Conservation (phyloP, 2,329 filamentous ascomycete genomes). For the Juglanconis sp. region DNA sequence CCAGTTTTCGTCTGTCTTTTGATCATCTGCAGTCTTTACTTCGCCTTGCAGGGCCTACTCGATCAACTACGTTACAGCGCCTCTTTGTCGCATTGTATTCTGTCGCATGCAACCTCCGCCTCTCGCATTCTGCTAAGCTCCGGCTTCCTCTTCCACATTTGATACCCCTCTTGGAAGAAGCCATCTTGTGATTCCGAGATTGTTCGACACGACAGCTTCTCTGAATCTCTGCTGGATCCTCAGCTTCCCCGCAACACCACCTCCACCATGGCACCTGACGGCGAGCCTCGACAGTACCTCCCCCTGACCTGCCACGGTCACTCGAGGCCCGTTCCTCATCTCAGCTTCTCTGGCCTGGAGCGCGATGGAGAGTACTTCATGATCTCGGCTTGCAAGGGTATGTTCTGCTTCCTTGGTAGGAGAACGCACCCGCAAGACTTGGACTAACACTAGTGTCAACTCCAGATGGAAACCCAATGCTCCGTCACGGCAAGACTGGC, state of each 20-base stretch:
- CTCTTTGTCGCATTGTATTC: not conserved
- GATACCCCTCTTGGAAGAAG: not conserved
- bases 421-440: not conserved
- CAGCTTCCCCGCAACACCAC: not conserved
- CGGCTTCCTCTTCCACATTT: not conserved
- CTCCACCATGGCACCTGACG: slow-evolving; percentile 27
- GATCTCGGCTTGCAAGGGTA: slow-evolving; percentile 89
- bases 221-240: not conserved
- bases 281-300: slow-evolving; percentile 59
- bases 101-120: not conserved
- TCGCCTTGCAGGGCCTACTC: no score
- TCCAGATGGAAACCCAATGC: slow-evolving; percentile 94
- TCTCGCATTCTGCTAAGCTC: not conserved
- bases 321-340: slow-evolving; percentile 85
- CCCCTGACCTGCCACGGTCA: slow-evolving; percentile 93
- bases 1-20: not conserved
- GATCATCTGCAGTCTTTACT: not conserved
- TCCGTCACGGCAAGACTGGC: slow-evolving; percentile 90
- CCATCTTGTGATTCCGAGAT: no score
- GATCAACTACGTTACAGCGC: no score
- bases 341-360: slow-evolving; percentile 81
- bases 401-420: slow-evolving; percentile 4
- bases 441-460: slow-evolving; percentile 8
- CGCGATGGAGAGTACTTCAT: slow-evolving; percentile 85
- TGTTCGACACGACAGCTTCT: no score